Evolutionary conservation across 257 asterid genomes (phyloP), one percentile per base, ranked within the genome.

Genomic region (Solanum pennellii): DNA sequence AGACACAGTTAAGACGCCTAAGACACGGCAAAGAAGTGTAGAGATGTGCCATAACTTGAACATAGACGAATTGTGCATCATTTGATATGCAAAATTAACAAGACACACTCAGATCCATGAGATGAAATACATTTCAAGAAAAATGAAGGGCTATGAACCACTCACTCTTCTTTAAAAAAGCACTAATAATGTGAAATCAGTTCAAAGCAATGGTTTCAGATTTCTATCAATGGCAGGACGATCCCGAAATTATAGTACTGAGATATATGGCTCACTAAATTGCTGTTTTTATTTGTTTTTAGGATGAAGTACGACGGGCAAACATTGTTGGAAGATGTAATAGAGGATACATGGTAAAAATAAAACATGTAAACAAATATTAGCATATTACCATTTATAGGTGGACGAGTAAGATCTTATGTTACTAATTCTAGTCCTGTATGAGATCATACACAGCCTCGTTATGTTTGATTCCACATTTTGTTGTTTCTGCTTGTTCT

Each of bases 41-140:
- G 1, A 42, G 6, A 12, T n/a, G n/a, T 0, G 7, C 83, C 56
- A 12, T 18, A n/a, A 31, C 2, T 0, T 72, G 79, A 72, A 31
- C 25, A 68, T 3, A 33, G 1, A 31, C 0, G 25, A 7, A 44
- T 0, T 9, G 0, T 33, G 79, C 79, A 27, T 0, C 23, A 68
- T 68, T 68, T 29, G 39, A 29, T 0, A 68, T 0, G 0, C 42
- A 69, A 69, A 69, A 27, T 69, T 14, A 69, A 3, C 76, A 0
- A 0, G 76, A 66, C 73, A 65, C 73, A 62, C 31, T 62, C 71
- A 12, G 37, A 39, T 35, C 9, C 20, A 0, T 39, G 82, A 35
- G 29, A 41, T 7, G 10, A 37, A 37, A 74, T 37, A 29, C 37
- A 35, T 15, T 73, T 9, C 47, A 73, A 39, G 59, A 23, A 75